Base-by-base conservation (phyloP, 345 rosid genomes). In the Raphanus sativus region DNA sequence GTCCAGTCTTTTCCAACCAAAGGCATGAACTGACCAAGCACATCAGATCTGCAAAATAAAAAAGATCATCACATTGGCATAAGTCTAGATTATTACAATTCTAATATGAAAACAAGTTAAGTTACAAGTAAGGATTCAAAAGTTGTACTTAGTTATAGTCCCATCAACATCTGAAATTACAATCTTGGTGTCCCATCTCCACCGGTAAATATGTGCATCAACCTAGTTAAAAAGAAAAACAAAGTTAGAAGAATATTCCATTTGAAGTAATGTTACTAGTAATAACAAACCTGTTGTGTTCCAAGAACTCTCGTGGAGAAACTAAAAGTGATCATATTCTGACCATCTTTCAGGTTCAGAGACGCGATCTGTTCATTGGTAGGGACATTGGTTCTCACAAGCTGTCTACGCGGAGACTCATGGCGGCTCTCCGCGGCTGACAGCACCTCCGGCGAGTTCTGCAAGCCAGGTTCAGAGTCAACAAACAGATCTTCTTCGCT, bases 1-100 rank as follows among this genome's bases (percentile, higher is more conserved):
- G 98, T 86, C 98, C 98, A 93, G 78, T 93, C 98, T 78, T 86
- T 91, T 75, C 98, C 98, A 76, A 93, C 93, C 85, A 93, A 83
- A 81, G 98, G 98, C 98, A 93, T 93, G 79, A 93, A 87, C 81
- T 93, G 98, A 75, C 98, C 98, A 52, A 93, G 83, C 67, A 93
- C 98, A 82, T 91, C 98, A 74, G 98, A 93, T 86, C 98, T 93
- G 86, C 71, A 84, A 28, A 28, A 28, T 3, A 28, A 28, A 28
- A 28, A 65, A 0, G 34, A 32, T 32, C 34, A 32, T 1, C 34
- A 32, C 34, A 32, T 32, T 32, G 34, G 48, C 66, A 32, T 7
- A 61, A 15, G 13, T 73, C n/a, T 48, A 11, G 25, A 34, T 25
- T 21, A 55, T 42, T 21, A 21, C 21, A 42, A 10, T 62, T 15